Conservation (phyloP, 805 yeast genomes). For the Yarrowia porcina region DNA sequence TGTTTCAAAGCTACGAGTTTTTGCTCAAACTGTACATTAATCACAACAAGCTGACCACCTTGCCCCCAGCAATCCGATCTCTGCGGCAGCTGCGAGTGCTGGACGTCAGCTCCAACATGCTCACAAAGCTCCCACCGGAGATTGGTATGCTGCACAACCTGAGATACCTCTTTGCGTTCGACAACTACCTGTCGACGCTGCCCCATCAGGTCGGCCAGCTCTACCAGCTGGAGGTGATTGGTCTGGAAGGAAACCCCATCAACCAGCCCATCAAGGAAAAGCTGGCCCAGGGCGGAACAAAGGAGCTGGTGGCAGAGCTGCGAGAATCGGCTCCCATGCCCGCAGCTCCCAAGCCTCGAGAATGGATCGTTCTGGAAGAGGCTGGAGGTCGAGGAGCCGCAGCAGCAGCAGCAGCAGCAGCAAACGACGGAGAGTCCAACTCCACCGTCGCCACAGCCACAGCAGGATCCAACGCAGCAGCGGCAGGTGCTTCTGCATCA, state of each 20-base stretch:
- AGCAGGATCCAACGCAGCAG: neutral
- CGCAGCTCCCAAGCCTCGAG: slow-evolving; percentile 66
- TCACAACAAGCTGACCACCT: slow-evolving; percentile 67
- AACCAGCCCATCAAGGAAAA: slow-evolving; percentile 61
- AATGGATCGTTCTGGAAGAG: slow-evolving; percentile 75
- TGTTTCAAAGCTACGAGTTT: slow-evolving; percentile 71
- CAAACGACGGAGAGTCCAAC: neutral
- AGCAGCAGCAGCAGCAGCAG: neutral
- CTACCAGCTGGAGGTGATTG: slow-evolving; percentile 79
- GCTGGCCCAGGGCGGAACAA: slow-evolving; percentile 77
- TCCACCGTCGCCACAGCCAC: slow-evolving; percentile 17
- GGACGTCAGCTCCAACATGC: slow-evolving; percentile 76
- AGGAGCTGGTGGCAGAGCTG: slow-evolving; percentile 72
- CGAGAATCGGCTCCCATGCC: slow-evolving; percentile 78
- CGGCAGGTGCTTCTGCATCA: slow-evolving; percentile 8
- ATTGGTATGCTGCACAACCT: slow-evolving; percentile 78
- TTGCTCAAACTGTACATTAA: slow-evolving; percentile 81
- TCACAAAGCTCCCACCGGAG: slow-evolving; percentile 74
- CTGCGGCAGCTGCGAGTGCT: slow-evolving; percentile 73
- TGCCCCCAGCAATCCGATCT: slow-evolving; percentile 68
- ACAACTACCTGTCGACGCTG: slow-evolving; percentile 69
- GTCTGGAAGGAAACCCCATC: slow-evolving; percentile 90
- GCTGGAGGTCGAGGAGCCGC: slow-evolving; percentile 14
- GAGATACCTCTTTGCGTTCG: slow-evolving; percentile 80
- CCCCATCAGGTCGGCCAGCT: slow-evolving; percentile 86